Percentiles rank a stretch among this genome's conserved stretches.
phyloP scores from a whole-genome alignment of 257 asterid genomes.

The Asclepias syriaca region DNA sequence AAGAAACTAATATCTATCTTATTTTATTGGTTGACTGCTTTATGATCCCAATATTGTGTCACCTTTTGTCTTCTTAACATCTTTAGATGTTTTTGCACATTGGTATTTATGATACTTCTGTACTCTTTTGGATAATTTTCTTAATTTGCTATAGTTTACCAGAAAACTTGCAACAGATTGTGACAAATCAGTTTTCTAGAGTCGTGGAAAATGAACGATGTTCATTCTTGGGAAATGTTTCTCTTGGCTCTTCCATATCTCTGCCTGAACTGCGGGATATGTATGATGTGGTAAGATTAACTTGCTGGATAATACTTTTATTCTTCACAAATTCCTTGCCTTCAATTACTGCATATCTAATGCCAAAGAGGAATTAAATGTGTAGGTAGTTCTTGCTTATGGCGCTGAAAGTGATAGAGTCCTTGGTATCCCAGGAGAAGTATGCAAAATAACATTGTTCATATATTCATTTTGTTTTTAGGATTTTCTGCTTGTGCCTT shows the following conservation, averaged over 20 bases:
- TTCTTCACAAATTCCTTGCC: background rate
- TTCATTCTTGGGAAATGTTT: conserved; percentile 79
- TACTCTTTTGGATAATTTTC: conserved; percentile 16
- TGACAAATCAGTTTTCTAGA: conserved; percentile 79
- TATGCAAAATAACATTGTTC: conserved; percentile 21
- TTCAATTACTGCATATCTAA: conserved; percentile 6
- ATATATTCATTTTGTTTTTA: background rate
- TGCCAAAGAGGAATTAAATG: conserved; percentile 7
- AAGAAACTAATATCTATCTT: background rate
- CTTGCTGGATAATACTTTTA: conserved; percentile 12
- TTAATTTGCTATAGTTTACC: conserved; percentile 34
- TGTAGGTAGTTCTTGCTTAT: conserved; percentile 87
- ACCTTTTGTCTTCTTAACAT: background rate
- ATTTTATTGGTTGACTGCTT: background rate
- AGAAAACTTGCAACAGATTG: conserved; percentile 57
- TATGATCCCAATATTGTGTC: background rate
- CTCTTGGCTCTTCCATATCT: conserved; percentile 68
- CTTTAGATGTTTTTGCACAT: background rate
- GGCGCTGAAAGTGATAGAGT: conserved; percentile 94
- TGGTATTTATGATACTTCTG: background rate
- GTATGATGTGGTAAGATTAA: conserved; percentile 67
- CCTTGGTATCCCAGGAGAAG: conserved; percentile 88
- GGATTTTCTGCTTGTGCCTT: background rate
- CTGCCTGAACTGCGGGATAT: conserved; percentile 70
- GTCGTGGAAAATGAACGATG: conserved; percentile 69